Evolutionary conservation across 78 protist genomes (phyloP).

Genomic region (Guillardia theta): DNA sequence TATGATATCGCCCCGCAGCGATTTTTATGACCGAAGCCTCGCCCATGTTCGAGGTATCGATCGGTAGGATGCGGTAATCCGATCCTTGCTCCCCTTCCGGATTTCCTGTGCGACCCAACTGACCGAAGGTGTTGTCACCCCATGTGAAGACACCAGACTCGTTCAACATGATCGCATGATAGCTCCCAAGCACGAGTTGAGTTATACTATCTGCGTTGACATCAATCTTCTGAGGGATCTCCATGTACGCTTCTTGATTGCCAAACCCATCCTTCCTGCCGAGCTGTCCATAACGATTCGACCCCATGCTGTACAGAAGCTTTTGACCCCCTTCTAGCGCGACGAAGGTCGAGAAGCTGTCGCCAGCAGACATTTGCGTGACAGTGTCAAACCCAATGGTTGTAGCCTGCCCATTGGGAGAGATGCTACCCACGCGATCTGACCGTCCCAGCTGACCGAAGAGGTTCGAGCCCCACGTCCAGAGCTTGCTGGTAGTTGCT

Average conservation of each 20-base stretch:
- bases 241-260: too few relatives aligned
- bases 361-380: too few relatives aligned
- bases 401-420: too few relatives aligned
- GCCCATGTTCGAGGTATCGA: too few relatives aligned
- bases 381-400: too few relatives aligned
- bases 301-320: neutral
- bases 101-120: neutral
- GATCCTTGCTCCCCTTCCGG: too few relatives aligned
- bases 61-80: too few relatives aligned
- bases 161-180: neutral
- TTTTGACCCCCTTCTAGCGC: too few relatives aligned
- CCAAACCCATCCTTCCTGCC: neutral
- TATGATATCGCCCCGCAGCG: neutral
- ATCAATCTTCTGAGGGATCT: too few relatives aligned
- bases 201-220: neutral
- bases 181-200: neutral
- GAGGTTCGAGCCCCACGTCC: constrained; percentile 25
- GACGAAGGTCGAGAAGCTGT: too few relatives aligned
- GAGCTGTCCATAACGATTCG: neutral
- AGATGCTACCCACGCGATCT: too few relatives aligned
- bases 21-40: neutral
- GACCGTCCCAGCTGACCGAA: constrained; percentile 3
- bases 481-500: neutral
- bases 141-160: neutral
- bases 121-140: neutral